A percentile compares a stretch with the other conserved stretches of the same genome.
phyloP scores from a whole-genome alignment of 108 stramenopile genomes.

The Fistulifera solaris region DNA sequence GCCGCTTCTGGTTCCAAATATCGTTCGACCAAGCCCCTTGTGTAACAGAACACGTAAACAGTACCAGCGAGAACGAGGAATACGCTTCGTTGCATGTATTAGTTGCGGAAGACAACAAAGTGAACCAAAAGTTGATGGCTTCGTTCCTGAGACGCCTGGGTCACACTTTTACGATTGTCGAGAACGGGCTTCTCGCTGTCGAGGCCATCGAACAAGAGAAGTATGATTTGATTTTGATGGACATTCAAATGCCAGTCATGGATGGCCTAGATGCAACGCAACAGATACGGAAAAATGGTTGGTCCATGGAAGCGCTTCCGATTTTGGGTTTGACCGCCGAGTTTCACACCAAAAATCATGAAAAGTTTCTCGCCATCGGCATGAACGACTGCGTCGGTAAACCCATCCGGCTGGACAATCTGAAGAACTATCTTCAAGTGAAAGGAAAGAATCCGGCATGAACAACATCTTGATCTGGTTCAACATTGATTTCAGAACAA shows the following conservation, averaged over 20 bases:
- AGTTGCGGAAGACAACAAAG: slow-evolving; percentile 47
- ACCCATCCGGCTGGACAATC: slow-evolving; percentile 12
- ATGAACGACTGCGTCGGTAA: slow-evolving; percentile 32
- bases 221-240: slow-evolving; percentile 55
- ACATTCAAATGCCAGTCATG: slow-evolving; percentile 64
- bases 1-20: slow-evolving; percentile 23
- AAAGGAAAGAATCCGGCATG: no score
- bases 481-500: no score
- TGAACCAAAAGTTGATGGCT: slow-evolving; percentile 31
- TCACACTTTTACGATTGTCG: slow-evolving; percentile 15
- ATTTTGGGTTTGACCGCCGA: slow-evolving; percentile 42
- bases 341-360: slow-evolving; percentile 8
- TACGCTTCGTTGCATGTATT: slow-evolving; percentile 18
- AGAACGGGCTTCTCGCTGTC: slow-evolving; percentile 27
- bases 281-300: slow-evolving; percentile 13
- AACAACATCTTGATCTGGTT: no score
- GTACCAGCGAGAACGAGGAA: not conserved
- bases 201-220: slow-evolving; percentile 6
- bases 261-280: slow-evolving; percentile 46
- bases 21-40: slow-evolving; percentile 14
- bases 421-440: no score
- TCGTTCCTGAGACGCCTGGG: slow-evolving; percentile 30
- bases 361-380: slow-evolving; percentile 12
- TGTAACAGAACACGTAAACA: slow-evolving; percentile 1
- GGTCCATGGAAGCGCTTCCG: slow-evolving; percentile 7